Evolutionary conservation across 208 protist genomes (phyloP), one percentile per base, ranked within the genome.

Genomic region (Leishmania amazonensis): DNA sequence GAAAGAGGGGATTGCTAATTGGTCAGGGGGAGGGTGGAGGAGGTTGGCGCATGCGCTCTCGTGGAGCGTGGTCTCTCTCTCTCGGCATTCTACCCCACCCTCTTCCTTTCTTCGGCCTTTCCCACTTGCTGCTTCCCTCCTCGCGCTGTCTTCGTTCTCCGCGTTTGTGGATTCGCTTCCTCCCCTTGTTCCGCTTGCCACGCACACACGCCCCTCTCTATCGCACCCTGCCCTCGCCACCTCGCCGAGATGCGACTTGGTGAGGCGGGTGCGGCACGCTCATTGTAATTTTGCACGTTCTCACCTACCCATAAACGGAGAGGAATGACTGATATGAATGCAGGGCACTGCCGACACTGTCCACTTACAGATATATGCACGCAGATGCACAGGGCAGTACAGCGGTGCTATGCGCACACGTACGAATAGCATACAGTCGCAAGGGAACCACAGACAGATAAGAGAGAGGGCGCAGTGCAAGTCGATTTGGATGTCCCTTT

Each of bases 71-170:
- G 9, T 57, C 68, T 24, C 45, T 53, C 28, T 54, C 68, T 31
- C 68, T 73, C 68, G 6, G 11, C 68, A 7, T 73, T 31, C 11
- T 51, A 17, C 40, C 24, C 68, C 42, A 5, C 21, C 42, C 19
- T 21, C 6, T 42, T 15, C 11, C 28, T 54, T 54, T 3, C 45
- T 57, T 38, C 3, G 28, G 13, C 71, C 8, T 28, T 9, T 54
- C 17, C 24, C 45, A 31, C 42, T 78, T 11, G 65, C 49, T 70
- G 64, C 49, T 78, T 76, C 54, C 79, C 76, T 80, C 74, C 70
- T 53, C 35, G n/a, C 60, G 21, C 49, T 71, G 6, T 53, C 53
- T 75, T 82, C 40, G 80, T 45, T 68, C 47, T 76, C 40, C 75
- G 47, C 47, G 3, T 70, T 60, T 57, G 13, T 57, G 45, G 35